Percentiles rank a stretch among this genome's conserved stretches.
Conservation (phyloP, 768 basidiomycete species). For the Rhizopogon rudus region DNA sequence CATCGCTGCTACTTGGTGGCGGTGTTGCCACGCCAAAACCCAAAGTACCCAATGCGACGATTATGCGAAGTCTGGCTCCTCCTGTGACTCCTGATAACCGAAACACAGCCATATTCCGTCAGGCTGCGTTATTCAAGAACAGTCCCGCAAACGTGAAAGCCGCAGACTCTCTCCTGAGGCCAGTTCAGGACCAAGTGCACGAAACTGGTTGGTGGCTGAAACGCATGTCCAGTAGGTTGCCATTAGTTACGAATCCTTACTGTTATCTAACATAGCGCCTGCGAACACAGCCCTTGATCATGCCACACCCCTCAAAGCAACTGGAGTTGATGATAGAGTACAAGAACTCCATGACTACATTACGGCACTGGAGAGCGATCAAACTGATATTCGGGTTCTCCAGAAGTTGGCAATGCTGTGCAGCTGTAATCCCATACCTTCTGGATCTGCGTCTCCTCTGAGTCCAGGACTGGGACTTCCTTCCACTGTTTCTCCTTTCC, state of each 20-base stretch:
- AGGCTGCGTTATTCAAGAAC: conserved; percentile 77
- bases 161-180: conserved; percentile 60
- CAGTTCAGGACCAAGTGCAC: conserved; percentile 59
- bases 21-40: conserved; percentile 34
- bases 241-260: background rate
- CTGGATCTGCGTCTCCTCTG: conserved; percentile 42
- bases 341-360: conserved; percentile 54
- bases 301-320: conserved; percentile 38
- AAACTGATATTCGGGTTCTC: conserved; percentile 48
- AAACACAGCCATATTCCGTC: conserved; percentile 55
- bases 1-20: conserved; percentile 46
- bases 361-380: conserved; percentile 45
- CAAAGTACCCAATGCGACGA: conserved; percentile 29
- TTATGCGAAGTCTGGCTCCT: conserved; percentile 24
- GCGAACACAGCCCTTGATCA: conserved; percentile 34
- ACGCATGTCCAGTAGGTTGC: conserved; percentile 58
- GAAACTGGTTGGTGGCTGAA: conserved; percentile 86
- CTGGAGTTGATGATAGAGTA: conserved; percentile 33
- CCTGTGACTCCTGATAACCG: conserved; percentile 68
- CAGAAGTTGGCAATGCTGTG: conserved; percentile 66
- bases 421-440: conserved; percentile 46
- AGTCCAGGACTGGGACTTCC: conserved; percentile 49
- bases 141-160: conserved; percentile 60
- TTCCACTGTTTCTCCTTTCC: conserved; percentile 54
- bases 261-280: conserved; percentile 8